Percentiles rank a stretch among this genome's conserved stretches.
phyloP scores from a whole-genome alignment of 768 basidiomycete species.

The Galerina sulciceps region DNA sequence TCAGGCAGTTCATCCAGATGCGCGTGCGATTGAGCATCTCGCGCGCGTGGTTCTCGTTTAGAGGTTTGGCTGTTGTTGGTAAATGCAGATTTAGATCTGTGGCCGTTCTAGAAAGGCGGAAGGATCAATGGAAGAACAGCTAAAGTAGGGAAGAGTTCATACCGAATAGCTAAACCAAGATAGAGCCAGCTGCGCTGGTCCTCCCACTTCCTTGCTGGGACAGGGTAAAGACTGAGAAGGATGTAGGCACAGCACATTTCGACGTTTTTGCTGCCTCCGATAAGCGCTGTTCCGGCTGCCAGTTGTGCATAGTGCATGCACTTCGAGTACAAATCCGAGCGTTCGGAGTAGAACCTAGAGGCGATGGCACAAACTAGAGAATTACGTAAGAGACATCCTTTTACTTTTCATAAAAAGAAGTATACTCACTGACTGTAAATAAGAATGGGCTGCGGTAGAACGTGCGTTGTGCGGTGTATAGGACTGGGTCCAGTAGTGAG shows the following conservation, averaged over 20 bases:
- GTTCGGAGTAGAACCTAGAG: conserved; percentile 76
- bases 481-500: conserved; percentile 77
- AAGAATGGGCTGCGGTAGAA: conserved; percentile 88
- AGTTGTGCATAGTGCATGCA: conserved; percentile 78
- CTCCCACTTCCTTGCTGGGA: conserved; percentile 81
- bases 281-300: conserved; percentile 77
- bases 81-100: conserved; percentile 89
- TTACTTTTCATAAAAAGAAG: not conserved
- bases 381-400: not conserved
- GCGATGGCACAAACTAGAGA: conserved; percentile 82
- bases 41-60: conserved; percentile 81
- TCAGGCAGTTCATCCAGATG: conserved; percentile 90
- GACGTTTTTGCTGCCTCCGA: conserved; percentile 77
- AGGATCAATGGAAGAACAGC: conserved; percentile 6
- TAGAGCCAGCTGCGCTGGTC: conserved; percentile 91
- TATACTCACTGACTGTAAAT: conserved; percentile 82
- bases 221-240: conserved; percentile 74
- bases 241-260: conserved; percentile 88
- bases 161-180: conserved; percentile 89
- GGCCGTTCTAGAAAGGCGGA: conserved; percentile 60
- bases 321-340: conserved; percentile 70
- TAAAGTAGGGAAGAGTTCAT: conserved; percentile 15
- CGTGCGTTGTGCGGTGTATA: conserved; percentile 84
- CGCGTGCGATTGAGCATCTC: conserved; percentile 90
- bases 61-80: conserved; percentile 70